phyloP scores from a whole-genome alignment of 129 eudicot species.

The Tanacetum coccineum region DNA sequence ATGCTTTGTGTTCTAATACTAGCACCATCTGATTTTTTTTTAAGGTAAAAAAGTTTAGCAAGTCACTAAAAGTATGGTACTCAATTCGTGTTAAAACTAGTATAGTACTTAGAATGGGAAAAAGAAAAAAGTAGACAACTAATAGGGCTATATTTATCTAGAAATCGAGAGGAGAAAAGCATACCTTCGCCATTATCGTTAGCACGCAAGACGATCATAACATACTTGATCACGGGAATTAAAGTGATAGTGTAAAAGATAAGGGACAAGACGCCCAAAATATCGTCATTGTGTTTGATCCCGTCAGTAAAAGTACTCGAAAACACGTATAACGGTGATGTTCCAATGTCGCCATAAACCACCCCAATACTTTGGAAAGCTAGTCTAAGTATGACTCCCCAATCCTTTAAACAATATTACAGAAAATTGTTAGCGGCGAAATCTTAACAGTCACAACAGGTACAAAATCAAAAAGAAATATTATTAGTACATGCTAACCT shows the following conservation, averaged over 20 bases:
- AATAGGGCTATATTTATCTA: too few species aligned
- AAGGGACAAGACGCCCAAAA: neutral
- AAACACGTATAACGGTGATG: neutral
- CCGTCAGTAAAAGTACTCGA: neutral
- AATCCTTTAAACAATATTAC: neutral
- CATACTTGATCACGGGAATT: conserved; percentile 15
- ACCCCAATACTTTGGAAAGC: neutral
- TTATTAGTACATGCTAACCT: too few species aligned
- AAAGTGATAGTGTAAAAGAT: neutral
- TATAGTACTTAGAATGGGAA: too few species aligned
- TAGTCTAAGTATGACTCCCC: neutral
- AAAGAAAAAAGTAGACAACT: neutral
- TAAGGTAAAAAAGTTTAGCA: too few species aligned
- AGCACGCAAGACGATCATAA: conserved; percentile 64
- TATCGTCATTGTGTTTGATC: neutral
- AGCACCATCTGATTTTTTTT: too few species aligned
- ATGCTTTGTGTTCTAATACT: too few species aligned
- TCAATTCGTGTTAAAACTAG: too few species aligned
- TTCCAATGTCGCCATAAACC: neutral
- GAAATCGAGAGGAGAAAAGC: neutral
- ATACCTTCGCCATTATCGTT: conserved; percentile 87
- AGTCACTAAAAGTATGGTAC: too few species aligned
- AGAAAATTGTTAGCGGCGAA: neutral
- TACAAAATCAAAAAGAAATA: too few species aligned
- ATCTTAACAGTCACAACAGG: too few species aligned